Evolutionary conservation across 192 early-diverging fungal genomes (phyloP).

Genomic region (Podila epicladia): DNA sequence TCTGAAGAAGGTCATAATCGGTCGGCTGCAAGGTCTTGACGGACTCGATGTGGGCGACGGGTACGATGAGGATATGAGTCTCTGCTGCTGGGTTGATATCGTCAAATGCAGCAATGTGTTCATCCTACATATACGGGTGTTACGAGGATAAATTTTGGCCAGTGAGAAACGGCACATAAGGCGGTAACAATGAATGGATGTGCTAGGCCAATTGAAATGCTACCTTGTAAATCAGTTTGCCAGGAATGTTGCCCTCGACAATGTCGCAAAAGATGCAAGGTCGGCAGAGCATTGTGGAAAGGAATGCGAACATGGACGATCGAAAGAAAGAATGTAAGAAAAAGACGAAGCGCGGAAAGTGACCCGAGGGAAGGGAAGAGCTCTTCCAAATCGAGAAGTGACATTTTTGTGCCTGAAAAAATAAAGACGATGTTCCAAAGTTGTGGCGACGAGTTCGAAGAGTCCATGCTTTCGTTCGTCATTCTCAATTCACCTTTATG

Average conservation of each 20-base stretch:
- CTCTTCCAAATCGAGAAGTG: too few relatives aligned
- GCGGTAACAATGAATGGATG: neutral
- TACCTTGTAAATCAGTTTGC: conserved; percentile 45
- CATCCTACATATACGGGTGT: conserved; percentile 18
- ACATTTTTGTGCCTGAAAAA: too few relatives aligned
- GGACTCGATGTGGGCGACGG: conserved; percentile 40
- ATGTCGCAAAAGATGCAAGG: conserved; percentile 51
- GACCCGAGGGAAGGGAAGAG: neutral
- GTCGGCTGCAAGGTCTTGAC: conserved; percentile 31
- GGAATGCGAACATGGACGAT: neutral
- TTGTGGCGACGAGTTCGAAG: too few relatives aligned
- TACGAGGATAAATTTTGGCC: neutral
- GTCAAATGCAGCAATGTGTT: conserved; percentile 45
- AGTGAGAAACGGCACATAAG: neutral
- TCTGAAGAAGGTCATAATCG: conserved; percentile 23
- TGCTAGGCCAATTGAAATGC: too few relatives aligned
- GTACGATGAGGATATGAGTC: conserved; percentile 51
- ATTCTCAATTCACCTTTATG: too few relatives aligned
- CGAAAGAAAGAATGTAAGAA: neutral
- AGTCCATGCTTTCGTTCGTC: too few relatives aligned
- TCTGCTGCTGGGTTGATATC: conserved; percentile 52
- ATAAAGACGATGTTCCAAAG: too few relatives aligned
- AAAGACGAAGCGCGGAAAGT: too few relatives aligned
- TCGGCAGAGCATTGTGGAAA: conserved; percentile 23
- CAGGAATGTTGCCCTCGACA: conserved; percentile 16